Evolutionary conservation across 2,329 filamentous ascomycete species (phyloP).

Genomic region (Aspergillus fructus): DNA sequence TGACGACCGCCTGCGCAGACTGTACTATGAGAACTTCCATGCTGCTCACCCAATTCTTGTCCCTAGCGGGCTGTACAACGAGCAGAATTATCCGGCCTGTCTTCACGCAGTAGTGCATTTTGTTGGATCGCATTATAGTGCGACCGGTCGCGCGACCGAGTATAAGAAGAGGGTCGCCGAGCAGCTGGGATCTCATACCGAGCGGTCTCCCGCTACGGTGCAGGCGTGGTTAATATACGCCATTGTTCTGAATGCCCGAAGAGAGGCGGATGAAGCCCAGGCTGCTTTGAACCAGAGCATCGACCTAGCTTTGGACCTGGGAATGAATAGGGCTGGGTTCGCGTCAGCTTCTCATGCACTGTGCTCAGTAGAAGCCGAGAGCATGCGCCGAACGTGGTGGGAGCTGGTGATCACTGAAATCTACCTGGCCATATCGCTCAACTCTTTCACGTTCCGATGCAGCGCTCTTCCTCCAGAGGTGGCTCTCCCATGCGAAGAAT

Average conservation of each 20-base stretch:
- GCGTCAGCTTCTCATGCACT: conserved; percentile 34
- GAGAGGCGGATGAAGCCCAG: conserved; percentile 34
- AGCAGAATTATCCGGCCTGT: conserved; percentile 44
- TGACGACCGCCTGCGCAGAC: conserved; percentile 40
- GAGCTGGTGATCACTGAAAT: conserved; percentile 73
- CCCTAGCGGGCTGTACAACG: conserved; percentile 41
- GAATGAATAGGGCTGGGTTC: conserved; percentile 69
- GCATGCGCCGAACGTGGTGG: conserved; percentile 88
- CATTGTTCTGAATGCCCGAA: conserved; percentile 35
- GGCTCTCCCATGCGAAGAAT: conserved; percentile 75
- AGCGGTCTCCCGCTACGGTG: conserved; percentile 35
- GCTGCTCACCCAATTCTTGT: conserved; percentile 55
- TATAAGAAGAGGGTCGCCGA: conserved; percentile 18
- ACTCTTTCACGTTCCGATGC: conserved; percentile 55
- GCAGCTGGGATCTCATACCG: neutral
- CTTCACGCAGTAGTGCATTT: conserved; percentile 53
- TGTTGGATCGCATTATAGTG: conserved; percentile 53
- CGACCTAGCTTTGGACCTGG: conserved; percentile 69
- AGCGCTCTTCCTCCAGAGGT: conserved; percentile 69
- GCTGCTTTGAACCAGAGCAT: conserved; percentile 61
- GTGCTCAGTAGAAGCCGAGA: conserved; percentile 70
- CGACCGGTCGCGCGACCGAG: conserved; percentile 25
- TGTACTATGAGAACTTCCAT: conserved; percentile 56
- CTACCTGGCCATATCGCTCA: conserved; percentile 69
- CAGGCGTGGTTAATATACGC: conserved; percentile 39